phyloP scores from a whole-genome alignment of 2,329 filamentous ascomycete genomes.

The Diaporthe citri region DNA sequence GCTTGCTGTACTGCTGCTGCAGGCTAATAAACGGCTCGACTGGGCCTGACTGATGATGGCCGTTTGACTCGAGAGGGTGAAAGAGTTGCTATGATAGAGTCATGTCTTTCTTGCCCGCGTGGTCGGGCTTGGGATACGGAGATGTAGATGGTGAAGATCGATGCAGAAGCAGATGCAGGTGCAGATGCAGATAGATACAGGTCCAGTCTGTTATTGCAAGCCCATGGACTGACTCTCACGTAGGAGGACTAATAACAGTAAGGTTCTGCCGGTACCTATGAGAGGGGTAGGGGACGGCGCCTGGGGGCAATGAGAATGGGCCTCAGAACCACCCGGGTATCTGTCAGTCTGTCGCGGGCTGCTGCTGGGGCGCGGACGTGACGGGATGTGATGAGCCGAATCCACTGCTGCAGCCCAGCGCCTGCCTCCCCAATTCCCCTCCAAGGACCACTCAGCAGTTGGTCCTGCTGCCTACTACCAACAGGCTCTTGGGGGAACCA shows the following conservation, averaged over 20 bases:
- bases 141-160: neutral
- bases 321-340: too few relatives aligned
- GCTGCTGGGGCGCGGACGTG: neutral
- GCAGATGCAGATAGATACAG: neutral
- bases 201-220: neutral
- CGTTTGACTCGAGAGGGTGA: neutral
- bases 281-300: neutral
- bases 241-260: neutral
- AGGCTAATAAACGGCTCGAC: neutral
- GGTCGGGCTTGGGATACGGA: neutral
- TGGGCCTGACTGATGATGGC: neutral
- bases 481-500: neutral
- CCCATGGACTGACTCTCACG: neutral
- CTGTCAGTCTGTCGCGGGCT: neutral
- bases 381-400: neutral
- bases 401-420: neutral
- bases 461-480: neutral
- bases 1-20: neutral
- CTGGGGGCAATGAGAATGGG: too few relatives aligned
- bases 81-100: neutral
- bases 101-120: neutral
- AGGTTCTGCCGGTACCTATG: neutral
- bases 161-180: neutral
- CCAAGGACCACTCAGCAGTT: neutral
- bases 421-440: neutral